These are phyloP conservation scores for Cucurbita argyrosperma DNA, from an alignment of 306 rosid genomes.

Conservation along the genomic window DNA sequence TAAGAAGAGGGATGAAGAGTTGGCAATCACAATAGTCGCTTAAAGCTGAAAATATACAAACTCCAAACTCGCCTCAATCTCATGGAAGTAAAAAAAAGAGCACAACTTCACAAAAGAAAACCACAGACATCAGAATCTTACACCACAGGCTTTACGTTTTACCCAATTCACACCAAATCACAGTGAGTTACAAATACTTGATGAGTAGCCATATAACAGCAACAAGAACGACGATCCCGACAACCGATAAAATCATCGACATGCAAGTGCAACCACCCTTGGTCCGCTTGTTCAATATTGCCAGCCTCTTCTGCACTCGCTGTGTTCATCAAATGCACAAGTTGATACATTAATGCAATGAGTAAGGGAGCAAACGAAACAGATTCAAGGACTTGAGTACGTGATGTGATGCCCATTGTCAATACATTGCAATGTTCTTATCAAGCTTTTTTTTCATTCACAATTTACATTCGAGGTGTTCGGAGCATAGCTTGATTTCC, in stretches of 20 bases:
- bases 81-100: not conserved
- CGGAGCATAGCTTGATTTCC: not conserved
- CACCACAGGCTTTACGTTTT: not conserved
- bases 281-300: constrained; percentile 62
- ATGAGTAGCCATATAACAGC: constrained; percentile 51
- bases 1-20: not conserved
- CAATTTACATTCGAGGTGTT: not conserved
- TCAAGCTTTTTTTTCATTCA: not conserved
- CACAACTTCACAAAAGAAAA: not conserved
- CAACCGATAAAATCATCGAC: constrained; percentile 63
- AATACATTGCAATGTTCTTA: not conserved
- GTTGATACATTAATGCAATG: constrained; percentile 4
- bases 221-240: constrained; percentile 62
- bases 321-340: constrained; percentile 29
- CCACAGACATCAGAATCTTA: not conserved
- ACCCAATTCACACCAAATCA: constrained; percentile 13
- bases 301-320: constrained; percentile 93
- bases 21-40: not conserved
- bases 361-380: not conserved
- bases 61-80: not conserved
- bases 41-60: not conserved
- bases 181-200: constrained; percentile 46
- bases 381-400: not conserved
- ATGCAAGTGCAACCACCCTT: constrained; percentile 93
- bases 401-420: not conserved